Percentiles rank a stretch among this genome's conserved stretches.
These are phyloP conservation scores for Fonsecaea pedrosoi DNA, from an alignment of 2,329 filamentous ascomycete species.

Conservation along the genomic window DNA sequence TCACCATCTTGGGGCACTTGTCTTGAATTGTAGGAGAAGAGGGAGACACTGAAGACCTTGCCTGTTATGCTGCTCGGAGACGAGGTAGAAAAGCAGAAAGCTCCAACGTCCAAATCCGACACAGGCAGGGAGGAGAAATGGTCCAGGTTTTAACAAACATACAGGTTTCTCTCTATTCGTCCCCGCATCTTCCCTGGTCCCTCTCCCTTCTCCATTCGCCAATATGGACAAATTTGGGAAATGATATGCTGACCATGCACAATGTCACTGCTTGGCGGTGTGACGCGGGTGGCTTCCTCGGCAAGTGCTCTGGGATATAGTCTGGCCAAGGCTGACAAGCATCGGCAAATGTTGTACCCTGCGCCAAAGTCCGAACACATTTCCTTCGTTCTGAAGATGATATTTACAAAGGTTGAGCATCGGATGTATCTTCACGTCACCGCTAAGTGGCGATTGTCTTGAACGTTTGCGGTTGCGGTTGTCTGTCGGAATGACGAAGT, in stretches of 20 bases:
- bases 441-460: background rate
- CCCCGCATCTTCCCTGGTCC: no score
- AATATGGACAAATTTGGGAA: background rate
- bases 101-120: background rate
- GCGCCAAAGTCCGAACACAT: background rate
- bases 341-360: background rate
- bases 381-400: no score
- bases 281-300: background rate
- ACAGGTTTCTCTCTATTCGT: background rate
- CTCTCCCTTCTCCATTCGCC: background rate
- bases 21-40: background rate
- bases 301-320: background rate
- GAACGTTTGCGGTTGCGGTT: background rate
- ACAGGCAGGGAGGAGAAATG: background rate
- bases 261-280: background rate
- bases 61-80: background rate
- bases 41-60: background rate
- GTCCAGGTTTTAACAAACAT: background rate
- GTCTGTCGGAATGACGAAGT: background rate
- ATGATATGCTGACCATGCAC: background rate
- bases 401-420: background rate
- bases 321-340: background rate
- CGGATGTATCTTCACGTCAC: background rate
- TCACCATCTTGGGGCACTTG: constrained; percentile 8
- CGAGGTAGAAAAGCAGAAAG: background rate